These are phyloP conservation scores for Thinopyrum obtusiflorum DNA, from an alignment of 202 grass and related monocot species.

Conservation along the genomic window DNA sequence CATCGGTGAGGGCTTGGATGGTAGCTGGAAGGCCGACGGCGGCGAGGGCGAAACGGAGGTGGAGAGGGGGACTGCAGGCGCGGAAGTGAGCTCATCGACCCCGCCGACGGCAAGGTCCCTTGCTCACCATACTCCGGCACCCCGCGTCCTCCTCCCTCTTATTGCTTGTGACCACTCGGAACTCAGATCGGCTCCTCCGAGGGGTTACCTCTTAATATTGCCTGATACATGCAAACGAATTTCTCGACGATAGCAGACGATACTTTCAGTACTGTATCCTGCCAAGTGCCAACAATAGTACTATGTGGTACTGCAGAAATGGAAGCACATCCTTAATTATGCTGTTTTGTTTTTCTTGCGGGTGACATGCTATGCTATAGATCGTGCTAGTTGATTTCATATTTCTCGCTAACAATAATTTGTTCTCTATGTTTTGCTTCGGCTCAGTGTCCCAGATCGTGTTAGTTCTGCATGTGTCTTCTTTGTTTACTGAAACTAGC, in stretches of 20 bases:
- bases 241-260: background rate
- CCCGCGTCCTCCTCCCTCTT: background rate
- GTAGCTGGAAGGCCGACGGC: background rate
- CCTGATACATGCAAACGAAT: background rate
- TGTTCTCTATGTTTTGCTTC: background rate
- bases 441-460: background rate
- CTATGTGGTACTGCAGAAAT: background rate
- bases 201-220: background rate
- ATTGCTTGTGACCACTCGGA: background rate
- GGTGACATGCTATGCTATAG: background rate
- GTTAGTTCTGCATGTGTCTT: background rate
- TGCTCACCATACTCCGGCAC: conserved; percentile 6
- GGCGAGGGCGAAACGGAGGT: background rate
- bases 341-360: background rate
- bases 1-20: conserved; percentile 1
- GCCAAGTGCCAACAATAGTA: background rate
- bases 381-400: background rate
- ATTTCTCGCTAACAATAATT: background rate
- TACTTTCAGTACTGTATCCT: background rate
- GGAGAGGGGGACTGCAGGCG: background rate
- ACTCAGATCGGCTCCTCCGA: background rate
- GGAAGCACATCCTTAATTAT: background rate
- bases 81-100: background rate
- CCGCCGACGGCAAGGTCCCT: background rate
- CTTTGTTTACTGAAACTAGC: background rate